These are phyloP conservation scores for Garcia nutans DNA, from an alignment of 345 rosid species.

Conservation along the genomic window DNA sequence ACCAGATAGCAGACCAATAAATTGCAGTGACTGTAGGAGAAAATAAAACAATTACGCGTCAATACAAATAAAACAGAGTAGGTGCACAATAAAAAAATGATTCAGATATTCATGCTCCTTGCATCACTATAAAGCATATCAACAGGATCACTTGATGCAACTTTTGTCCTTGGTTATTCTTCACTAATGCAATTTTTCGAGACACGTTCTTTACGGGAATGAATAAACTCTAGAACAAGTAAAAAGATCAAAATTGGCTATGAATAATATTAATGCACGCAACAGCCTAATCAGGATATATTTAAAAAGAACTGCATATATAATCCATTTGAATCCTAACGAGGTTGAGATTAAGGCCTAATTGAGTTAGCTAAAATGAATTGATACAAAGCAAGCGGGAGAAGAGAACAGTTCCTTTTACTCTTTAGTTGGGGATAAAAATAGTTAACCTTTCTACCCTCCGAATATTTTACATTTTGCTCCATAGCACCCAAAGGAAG, in stretches of 20 bases:
- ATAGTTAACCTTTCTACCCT: too few species aligned
- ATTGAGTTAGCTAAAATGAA: not conserved
- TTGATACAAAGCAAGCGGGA: not conserved
- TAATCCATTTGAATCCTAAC: too few species aligned
- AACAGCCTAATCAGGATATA: not conserved
- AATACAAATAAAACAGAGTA: not conserved
- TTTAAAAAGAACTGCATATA: not conserved
- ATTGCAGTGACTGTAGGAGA: conserved; percentile 55
- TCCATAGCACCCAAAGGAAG: not conserved
- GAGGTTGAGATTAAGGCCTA: too few species aligned
- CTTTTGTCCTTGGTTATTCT: not conserved
- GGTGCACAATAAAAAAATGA: not conserved
- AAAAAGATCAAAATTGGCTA: not conserved
- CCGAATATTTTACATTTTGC: too few species aligned
- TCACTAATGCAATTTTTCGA: too few species aligned
- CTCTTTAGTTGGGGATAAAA: too few species aligned
- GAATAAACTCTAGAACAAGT: not conserved
- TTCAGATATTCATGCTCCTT: not conserved
- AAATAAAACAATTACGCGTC: not conserved
- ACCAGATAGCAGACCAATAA: conserved; percentile 70
- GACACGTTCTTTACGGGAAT: not conserved
- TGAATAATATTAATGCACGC: not conserved
- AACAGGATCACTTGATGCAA: not conserved
- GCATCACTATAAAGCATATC: not conserved
- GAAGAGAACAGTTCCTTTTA: not conserved